Percentiles rank a stretch among this genome's conserved stretches.
phyloP scores from a whole-genome alignment of 2,329 filamentous ascomycete genomes.

The Sphaerulina populicola region DNA sequence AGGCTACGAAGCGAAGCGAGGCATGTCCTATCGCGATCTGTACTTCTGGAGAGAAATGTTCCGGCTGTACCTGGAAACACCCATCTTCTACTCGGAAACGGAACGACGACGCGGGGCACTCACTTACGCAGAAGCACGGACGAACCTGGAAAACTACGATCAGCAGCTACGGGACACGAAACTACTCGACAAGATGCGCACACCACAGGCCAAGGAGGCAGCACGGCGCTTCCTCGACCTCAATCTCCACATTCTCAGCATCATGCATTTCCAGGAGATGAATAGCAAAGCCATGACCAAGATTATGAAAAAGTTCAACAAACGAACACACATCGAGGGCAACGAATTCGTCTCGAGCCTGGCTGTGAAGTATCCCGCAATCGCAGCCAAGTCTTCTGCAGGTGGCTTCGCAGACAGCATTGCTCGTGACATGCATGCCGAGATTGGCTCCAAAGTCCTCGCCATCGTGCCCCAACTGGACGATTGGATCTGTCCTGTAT shows the following conservation, averaged over 20 bases:
- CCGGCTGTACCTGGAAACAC: constrained; percentile 68
- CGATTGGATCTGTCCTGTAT: constrained; percentile 76
- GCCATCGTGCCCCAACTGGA: constrained; percentile 70
- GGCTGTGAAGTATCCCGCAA: constrained; percentile 23
- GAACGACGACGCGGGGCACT: constrained; percentile 63
- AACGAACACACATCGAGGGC: constrained; percentile 64
- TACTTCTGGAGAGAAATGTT: constrained; percentile 74
- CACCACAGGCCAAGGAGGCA: constrained; percentile 55
- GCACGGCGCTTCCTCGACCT: constrained; percentile 62
- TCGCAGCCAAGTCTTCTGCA: constrained; percentile 47
- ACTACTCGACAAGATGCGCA: constrained; percentile 55
- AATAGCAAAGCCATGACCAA: constrained; percentile 70
- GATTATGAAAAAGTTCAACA: constrained; percentile 90
- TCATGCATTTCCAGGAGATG: constrained; percentile 75
- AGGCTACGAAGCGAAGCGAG: constrained; percentile 29
- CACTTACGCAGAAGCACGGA: constrained; percentile 56
- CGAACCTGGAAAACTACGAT: constrained; percentile 64
- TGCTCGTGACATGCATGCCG: constrained; percentile 65
- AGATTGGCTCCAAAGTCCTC: constrained; percentile 64
- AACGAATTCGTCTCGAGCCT: constrained; percentile 25
- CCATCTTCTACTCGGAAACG: constrained; percentile 72
- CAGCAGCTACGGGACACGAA: constrained; percentile 54
- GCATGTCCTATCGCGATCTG: constrained; percentile 47
- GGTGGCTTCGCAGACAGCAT: constrained; percentile 58
- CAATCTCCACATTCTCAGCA: constrained; percentile 68